Base-by-base conservation (phyloP, 2,329 filamentous ascomycete genomes). In the Didymosphaeria variabile region DNA sequence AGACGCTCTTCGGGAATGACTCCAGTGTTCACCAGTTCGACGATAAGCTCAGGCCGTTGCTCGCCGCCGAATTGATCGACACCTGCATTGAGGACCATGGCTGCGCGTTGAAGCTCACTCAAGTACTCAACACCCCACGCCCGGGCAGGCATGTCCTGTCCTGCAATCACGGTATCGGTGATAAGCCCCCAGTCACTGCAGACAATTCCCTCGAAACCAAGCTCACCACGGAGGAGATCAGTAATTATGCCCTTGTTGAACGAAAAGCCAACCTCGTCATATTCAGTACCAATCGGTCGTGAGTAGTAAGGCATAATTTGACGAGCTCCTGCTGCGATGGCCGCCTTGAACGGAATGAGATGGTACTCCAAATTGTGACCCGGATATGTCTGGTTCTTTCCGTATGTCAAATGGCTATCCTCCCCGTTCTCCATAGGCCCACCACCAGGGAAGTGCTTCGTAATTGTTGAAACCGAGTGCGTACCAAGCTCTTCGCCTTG, bases 241-340 rank as follows among this genome's bases (percentile, higher is more conserved):
- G 84, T 86, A 50, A 86, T 78, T 36, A 86, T 80, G 2, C 72
- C 77, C 61, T 82, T 84, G 74, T 86, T 85, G 72, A 86, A 85
- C 0, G 79, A 79, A 65, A 85, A 84, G 0, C 79, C 84, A 8
- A 85, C 81, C 13, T 81, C 66, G 32, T 84, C 82, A 55, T 79
- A 83, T 26, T 81, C 69, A 0, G 81, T 82, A 1, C 79, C 81
- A 19, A 85, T 79, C 0, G 84, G 83, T 0, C 81, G 76, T 0
- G 81, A 82, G 65, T 84, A 84, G 69, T 83, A 84, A 0, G 82
- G 82, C 83, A 86, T 85, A 57, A 86, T 85, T 61, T 85, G 83
- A 2, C 82, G 70, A 0, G 83, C 79, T 17, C 83, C 83, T 1
- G 81, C 83, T 1, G 78, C 80, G 40, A 85, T 83, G 9, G 83